Evolutionary conservation across 129 eudicot species (phyloP).

Genomic region (Scalesia atractyloides): DNA sequence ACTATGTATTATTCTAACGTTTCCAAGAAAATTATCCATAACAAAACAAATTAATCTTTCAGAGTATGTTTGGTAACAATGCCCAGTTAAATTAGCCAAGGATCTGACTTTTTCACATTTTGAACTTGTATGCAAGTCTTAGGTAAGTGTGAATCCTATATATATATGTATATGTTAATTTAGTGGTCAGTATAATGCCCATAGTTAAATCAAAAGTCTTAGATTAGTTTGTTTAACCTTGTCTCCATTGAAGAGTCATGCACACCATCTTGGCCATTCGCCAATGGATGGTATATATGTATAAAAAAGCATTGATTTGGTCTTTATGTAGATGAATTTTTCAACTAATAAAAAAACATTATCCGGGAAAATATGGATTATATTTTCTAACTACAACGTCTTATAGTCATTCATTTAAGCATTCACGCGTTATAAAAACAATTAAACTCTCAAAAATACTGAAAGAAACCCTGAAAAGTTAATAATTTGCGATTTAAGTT

Average conservation of each 20-base stretch:
- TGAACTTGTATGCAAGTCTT: slow-evolving; percentile 19
- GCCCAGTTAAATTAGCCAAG: not conserved
- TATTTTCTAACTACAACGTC: not conserved
- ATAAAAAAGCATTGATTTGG: slow-evolving; percentile 26
- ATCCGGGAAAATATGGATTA: not conserved
- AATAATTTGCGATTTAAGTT: too few species aligned
- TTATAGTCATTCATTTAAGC: too few species aligned
- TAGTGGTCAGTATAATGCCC: slow-evolving; percentile 13
- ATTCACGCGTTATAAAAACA: too few species aligned
- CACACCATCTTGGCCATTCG: slow-evolving; percentile 19
- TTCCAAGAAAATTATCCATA: not conserved
- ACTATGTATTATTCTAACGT: slow-evolving; percentile 27
- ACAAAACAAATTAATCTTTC: slow-evolving; percentile 8
- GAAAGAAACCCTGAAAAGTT: too few species aligned
- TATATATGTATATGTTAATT: not conserved
- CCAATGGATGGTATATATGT: not conserved
- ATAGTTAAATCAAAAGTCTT: not conserved
- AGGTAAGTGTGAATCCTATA: slow-evolving; percentile 8
- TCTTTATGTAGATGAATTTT: slow-evolving; percentile 13
- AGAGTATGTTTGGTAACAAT: not conserved
- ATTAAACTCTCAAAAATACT: too few species aligned
- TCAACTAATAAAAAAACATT: not conserved
- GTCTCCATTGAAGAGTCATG: slow-evolving; percentile 29
- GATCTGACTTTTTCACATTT: not conserved
- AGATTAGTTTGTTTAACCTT: slow-evolving; percentile 17